A percentile compares a stretch with the other conserved stretches of the same genome.
Evolutionary conservation across 768 basidiomycete genomes (phyloP).

Genomic region (Pleurotus giganteus): DNA sequence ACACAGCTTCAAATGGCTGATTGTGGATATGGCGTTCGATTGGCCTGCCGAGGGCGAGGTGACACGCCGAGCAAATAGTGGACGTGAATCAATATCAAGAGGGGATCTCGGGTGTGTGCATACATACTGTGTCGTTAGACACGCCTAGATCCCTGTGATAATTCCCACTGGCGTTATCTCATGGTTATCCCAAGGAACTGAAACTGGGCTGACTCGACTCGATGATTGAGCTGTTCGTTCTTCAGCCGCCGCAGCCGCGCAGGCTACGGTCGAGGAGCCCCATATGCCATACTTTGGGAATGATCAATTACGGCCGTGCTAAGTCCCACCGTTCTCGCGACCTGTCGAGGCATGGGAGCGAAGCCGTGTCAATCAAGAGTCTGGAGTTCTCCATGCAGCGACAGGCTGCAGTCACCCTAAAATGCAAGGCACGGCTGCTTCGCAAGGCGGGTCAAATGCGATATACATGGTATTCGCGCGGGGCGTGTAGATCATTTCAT

Average conservation of each 20-base stretch:
- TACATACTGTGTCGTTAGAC: no score
- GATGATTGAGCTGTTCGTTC: background rate
- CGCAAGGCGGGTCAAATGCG: no score
- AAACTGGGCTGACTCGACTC: background rate
- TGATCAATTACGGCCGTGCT: slow-evolving; percentile 3
- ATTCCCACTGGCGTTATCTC: slow-evolving; percentile 4
- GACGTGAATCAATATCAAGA: background rate
- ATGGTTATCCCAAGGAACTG: background rate
- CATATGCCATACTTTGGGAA: background rate
- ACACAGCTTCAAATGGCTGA: background rate
- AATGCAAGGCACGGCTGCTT: background rate
- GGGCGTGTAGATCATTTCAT: background rate
- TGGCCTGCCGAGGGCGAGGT: background rate
- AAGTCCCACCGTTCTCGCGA: slow-evolving; percentile 1
- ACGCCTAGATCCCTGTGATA: slow-evolving; percentile 1
- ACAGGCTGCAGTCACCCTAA: background rate
- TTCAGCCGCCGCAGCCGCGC: background rate
- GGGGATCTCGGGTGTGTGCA: background rate
- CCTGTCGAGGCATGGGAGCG: background rate
- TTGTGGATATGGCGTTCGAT: background rate
- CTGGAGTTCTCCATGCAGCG: background rate
- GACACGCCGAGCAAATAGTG: no score
- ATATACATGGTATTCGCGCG: no score
- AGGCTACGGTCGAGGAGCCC: background rate
- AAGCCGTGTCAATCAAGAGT: background rate